A percentile compares a stretch with the other conserved stretches of the same genome.
phyloP scores from a whole-genome alignment of 1,284 basidiomycete species.

The Irpex sp. region DNA sequence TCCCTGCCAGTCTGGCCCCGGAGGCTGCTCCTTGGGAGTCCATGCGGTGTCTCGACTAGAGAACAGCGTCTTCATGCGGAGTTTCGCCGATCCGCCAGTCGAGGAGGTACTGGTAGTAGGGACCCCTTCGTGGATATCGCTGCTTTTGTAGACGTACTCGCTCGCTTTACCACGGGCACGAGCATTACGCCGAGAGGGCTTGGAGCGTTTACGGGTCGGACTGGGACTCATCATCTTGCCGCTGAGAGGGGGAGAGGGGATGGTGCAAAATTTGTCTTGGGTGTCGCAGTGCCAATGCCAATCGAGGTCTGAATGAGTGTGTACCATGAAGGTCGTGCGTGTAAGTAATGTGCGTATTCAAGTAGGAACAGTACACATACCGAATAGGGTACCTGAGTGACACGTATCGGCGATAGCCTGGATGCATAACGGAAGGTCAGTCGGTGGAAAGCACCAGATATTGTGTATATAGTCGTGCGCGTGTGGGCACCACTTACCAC shows the following conservation, averaged over 20 bases:
- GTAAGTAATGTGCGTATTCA: neutral
- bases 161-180: neutral
- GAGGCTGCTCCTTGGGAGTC: neutral
- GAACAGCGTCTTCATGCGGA: neutral
- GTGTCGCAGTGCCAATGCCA: neutral
- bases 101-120: neutral
- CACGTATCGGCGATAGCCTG: slow-evolving; percentile 12
- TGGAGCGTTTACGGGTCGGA: neutral
- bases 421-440: neutral
- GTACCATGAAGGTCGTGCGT: neutral
- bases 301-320: neutral
- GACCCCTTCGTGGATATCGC: neutral
- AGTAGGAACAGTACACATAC: neutral
- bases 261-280: neutral
- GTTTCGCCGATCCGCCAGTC: too few relatives aligned
- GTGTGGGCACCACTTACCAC: neutral
- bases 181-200: neutral
- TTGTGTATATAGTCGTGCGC: too few relatives aligned
- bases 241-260: neutral
- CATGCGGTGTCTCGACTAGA: neutral
- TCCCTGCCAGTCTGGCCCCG: too few relatives aligned
- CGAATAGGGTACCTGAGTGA: slow-evolving; percentile 11
- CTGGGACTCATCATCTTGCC: neutral
- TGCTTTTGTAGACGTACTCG: neutral
- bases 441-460: too few relatives aligned